These are phyloP conservation scores for Gymnopilus dilepis DNA, from an alignment of 768 basidiomycete genomes.

Conservation along the genomic window DNA sequence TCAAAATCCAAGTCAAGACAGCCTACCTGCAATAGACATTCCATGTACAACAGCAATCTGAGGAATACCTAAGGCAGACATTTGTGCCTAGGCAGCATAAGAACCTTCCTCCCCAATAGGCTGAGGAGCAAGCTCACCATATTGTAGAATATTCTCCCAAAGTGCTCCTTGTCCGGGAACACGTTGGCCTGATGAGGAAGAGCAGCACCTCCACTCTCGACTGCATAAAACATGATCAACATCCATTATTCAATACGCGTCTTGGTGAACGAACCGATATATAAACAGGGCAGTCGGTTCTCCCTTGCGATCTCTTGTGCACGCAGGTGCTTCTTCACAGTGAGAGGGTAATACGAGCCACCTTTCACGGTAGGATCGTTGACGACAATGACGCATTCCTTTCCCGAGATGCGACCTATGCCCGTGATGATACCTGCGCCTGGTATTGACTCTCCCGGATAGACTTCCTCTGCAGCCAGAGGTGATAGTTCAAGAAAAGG, in stretches of 20 bases:
- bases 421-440: conserved; percentile 93
- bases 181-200: conserved; percentile 93
- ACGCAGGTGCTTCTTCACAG: conserved; percentile 94
- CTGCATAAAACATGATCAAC: conserved; percentile 40
- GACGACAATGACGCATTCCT: conserved; percentile 88
- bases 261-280: conserved; percentile 67
- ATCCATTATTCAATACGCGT: conserved; percentile 1
- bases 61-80: conserved; percentile 90
- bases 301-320: conserved; percentile 96
- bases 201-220: conserved; percentile 94
- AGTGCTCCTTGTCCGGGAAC: conserved; percentile 95
- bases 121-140: no score
- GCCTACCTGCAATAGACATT: conserved; percentile 84
- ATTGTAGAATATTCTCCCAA: conserved; percentile 96
- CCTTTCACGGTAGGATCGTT: conserved; percentile 96
- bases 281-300: conserved; percentile 88
- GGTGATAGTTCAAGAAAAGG: conserved; percentile 91
- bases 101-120: no score
- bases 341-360: conserved; percentile 90
- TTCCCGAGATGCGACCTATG: conserved; percentile 75
- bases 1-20: background rate
- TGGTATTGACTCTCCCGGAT: conserved; percentile 75
- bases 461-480: conserved; percentile 88
- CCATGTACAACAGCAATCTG: conserved; percentile 95
- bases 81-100: conserved; percentile 66